Conservation (phyloP, 106 monocot species). For the Dendrobium huoshanense region DNA sequence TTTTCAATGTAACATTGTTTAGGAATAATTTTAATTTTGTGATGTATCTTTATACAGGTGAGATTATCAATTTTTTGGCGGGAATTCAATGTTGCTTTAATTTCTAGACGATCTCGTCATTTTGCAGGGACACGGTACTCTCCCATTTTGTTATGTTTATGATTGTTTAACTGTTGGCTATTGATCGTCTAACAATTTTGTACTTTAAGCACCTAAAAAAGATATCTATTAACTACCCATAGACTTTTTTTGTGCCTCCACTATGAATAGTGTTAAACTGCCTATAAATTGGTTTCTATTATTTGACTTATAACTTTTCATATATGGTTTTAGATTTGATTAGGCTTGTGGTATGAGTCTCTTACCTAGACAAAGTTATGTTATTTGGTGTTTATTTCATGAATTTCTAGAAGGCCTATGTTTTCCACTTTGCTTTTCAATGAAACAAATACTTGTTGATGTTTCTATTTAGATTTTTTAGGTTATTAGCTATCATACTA, state of each 20-base stretch:
- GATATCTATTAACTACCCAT: not conserved
- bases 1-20: not conserved
- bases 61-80: slow-evolving; percentile 78
- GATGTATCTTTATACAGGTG: slow-evolving; percentile 30
- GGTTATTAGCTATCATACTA: no score
- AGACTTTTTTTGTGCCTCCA: not conserved
- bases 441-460: no score
- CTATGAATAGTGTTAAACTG: not conserved
- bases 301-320: not conserved
- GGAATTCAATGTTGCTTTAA: slow-evolving; percentile 66
- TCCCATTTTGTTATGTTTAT: not conserved
- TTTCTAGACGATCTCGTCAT: slow-evolving; percentile 95
- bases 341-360: not conserved
- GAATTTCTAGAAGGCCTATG: no score
- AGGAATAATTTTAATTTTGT: not conserved
- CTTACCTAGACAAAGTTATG: not conserved
- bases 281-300: not conserved
- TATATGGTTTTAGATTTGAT: not conserved
- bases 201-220: not conserved
- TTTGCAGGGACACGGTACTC: slow-evolving; percentile 97
- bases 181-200: not conserved
- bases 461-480: no score
- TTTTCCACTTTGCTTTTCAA: no score
- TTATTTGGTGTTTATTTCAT: not conserved
- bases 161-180: not conserved